Base-by-base conservation (phyloP, 1,284 basidiomycete species). In the Cutaneotrichosporon cyanovorans region DNA sequence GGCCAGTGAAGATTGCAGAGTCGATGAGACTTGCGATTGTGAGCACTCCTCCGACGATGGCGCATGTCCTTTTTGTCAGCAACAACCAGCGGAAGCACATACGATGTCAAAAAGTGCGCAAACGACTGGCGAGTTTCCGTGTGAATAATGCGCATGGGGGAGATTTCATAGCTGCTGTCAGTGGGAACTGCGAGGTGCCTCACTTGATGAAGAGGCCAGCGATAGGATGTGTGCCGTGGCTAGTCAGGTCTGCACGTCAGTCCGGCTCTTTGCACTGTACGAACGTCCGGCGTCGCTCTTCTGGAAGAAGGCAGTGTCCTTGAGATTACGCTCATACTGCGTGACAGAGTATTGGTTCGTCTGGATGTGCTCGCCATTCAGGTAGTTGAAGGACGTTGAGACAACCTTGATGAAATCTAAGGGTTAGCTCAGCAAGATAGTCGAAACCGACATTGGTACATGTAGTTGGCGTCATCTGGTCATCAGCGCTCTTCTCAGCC, bases 61-160 rank as follows among this genome's bases (percentile, higher is more conserved):
- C 95, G 63, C 92, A 97, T 18, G 92, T 93, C 58, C 88, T 92
- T 56, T n/a, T 12, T 7, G 25, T 28, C 25, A 28, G 25, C 25
- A n/a, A 28, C 25, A 28, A 12, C 25, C 25, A 28, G 7, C 7
- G 7, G 25, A 28, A 12, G 12, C 25, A 12, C 25, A 12, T 59
- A 91, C 85, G 89, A 93, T 31, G 91, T 95, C 33, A 97, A 73
- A 77, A 98, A 97, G 73, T 97, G 95, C 6, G 92, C 90, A 66
- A 98, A 92, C 1, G 87, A 87, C 72, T 95, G 89, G 48, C 90
- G 80, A 33, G 79, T 84, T 67, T 95, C 91, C n/a, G 80, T 79
- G 65, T 95, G 89, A 19, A 90, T 83, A 39, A 96, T 84, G 46
- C 87, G 82, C 65, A 96, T 88, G 2, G 91, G 92, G n/a, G 89